Conservation (phyloP, 2,329 filamentous ascomycete genomes). For the Penicillium verrucosum region DNA sequence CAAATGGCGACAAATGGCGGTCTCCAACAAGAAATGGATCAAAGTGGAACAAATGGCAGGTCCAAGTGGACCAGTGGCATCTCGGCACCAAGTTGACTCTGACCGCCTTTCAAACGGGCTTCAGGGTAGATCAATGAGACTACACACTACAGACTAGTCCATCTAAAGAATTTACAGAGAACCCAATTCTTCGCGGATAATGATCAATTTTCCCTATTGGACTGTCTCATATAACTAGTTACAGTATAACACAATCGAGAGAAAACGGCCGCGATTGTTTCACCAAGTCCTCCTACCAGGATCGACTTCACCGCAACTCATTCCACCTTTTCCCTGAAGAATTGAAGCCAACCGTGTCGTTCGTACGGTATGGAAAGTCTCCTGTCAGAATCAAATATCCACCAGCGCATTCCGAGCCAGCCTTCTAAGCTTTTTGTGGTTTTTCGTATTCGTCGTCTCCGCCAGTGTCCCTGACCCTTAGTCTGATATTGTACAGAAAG, state of each 20-base stretch:
- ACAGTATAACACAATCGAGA: constrained; percentile 20
- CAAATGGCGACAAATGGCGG: constrained; percentile 7
- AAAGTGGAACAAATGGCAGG: constrained; percentile 1
- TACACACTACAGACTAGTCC: not conserved
- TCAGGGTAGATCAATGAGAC: not conserved
- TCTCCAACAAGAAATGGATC: constrained; percentile 4
- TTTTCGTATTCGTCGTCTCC: constrained; percentile 18
- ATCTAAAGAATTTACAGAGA: not conserved
- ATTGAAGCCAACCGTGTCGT: constrained; percentile 13
- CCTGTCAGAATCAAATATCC: constrained; percentile 10
- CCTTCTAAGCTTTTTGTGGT: constrained; percentile 28
- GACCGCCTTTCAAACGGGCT: constrained; percentile 15
- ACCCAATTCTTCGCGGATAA: constrained; percentile 17
- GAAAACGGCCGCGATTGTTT: constrained; percentile 17
- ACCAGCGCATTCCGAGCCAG: constrained; percentile 13
- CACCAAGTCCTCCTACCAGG: constrained; percentile 1
- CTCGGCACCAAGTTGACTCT: constrained; percentile 8
- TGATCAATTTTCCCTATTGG: constrained; percentile 21
- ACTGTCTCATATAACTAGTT: constrained; percentile 20
- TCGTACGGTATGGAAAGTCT: constrained; percentile 16
- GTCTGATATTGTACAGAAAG: constrained; percentile 22
- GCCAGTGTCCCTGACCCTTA: constrained; percentile 12
- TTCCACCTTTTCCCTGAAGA: constrained; percentile 4
- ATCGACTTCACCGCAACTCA: constrained; percentile 7
- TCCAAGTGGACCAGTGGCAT: constrained; percentile 23